Conservation (phyloP, 345 rosid species). For the Boechera stricta region DNA sequence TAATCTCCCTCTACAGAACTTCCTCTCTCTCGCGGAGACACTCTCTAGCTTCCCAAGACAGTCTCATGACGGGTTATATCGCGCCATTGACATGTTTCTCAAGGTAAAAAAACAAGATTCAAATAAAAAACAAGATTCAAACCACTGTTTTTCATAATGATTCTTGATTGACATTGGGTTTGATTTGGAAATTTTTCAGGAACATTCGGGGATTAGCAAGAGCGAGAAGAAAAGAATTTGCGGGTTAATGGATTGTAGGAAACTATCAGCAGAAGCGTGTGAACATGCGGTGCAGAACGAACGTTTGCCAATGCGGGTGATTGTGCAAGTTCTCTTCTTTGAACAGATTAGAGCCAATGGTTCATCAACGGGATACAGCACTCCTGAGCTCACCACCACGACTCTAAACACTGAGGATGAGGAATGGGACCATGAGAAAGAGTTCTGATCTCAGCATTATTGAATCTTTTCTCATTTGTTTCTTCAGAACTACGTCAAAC, state of each 20-base stretch:
- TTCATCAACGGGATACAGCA: constrained; percentile 60
- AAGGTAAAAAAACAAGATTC: constrained; percentile 51
- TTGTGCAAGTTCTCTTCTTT: constrained; percentile 93
- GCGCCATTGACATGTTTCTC: constrained; percentile 73
- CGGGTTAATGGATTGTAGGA: constrained; percentile 75
- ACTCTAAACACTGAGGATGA: constrained; percentile 75
- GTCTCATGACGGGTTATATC: constrained; percentile 68
- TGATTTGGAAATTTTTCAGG: constrained; percentile 42
- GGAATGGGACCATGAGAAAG: constrained; percentile 70
- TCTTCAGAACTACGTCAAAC: constrained; percentile 8
- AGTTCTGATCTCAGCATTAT: constrained; percentile 43
- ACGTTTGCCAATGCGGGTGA: constrained; percentile 76
- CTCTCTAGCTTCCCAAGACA: constrained; percentile 58
- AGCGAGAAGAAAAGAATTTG: constrained; percentile 78
- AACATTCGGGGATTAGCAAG: constrained; percentile 61
- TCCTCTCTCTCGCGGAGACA: constrained; percentile 53
- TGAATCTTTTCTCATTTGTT: constrained; percentile 15
- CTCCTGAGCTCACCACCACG: constrained; percentile 44
- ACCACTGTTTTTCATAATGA: neutral
- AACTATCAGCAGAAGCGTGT: constrained; percentile 74
- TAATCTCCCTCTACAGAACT: constrained; percentile 49
- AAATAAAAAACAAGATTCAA: constrained; percentile 4
- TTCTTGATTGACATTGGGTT: neutral
- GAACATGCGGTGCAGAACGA: constrained; percentile 87
- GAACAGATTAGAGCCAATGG: constrained; percentile 68